A percentile compares a stretch with the other conserved stretches of the same genome.
Evolutionary conservation across 2,329 filamentous ascomycete species (phyloP).

Genomic region (Colletotrichum noveboracense): DNA sequence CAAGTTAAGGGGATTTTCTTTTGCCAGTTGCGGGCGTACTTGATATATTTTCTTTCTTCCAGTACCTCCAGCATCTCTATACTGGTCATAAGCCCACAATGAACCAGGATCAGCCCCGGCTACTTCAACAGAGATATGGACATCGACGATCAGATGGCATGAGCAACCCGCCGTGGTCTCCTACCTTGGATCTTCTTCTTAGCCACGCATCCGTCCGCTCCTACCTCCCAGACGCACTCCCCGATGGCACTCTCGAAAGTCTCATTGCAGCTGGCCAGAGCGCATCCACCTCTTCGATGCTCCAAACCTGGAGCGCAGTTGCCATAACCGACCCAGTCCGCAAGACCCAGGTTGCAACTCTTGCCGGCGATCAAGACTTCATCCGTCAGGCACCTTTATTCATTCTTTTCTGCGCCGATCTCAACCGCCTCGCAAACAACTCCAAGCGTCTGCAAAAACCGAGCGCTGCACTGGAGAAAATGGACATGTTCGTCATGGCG

Average conservation of each 20-base stretch:
- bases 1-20: too few relatives aligned
- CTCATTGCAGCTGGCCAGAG: constrained; percentile 36
- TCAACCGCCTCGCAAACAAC: constrained; percentile 31
- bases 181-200: constrained; percentile 21
- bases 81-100: not conserved
- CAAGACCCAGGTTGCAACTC: constrained; percentile 28
- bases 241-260: constrained; percentile 29
- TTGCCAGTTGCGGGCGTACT: too few relatives aligned
- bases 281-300: constrained; percentile 37
- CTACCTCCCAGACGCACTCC: constrained; percentile 28
- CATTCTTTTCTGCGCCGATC: constrained; percentile 36
- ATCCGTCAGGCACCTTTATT: constrained; percentile 35
- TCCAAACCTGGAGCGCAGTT: constrained; percentile 38
- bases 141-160: not conserved
- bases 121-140: not conserved
- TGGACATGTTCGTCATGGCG: not conserved
- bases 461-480: not conserved
- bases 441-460: constrained; percentile 4
- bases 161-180: not conserved
- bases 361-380: constrained; percentile 35
- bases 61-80: too few relatives aligned
- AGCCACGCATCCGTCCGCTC: constrained; percentile 33
- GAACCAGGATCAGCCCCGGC: not conserved
- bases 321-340: constrained; percentile 29
- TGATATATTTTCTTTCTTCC: not conserved